These are phyloP conservation scores for Spathaspora sp. DNA, from an alignment of 805 yeast genomes.

Conservation along the genomic window DNA sequence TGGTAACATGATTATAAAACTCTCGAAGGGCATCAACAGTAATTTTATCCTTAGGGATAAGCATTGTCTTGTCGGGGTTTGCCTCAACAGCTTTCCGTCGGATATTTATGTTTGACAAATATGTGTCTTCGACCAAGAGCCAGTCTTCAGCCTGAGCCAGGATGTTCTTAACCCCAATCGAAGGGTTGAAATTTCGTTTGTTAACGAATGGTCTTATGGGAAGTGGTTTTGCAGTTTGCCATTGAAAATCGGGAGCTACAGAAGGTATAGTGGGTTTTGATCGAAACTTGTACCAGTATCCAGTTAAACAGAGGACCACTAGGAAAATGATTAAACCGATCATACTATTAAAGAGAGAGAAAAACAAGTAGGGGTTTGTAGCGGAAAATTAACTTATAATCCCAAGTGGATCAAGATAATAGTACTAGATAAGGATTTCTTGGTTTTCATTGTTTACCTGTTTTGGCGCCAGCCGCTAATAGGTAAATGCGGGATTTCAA, in stretches of 20 bases:
- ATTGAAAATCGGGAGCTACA: slow-evolving; percentile 35
- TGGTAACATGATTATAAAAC: slow-evolving; percentile 41
- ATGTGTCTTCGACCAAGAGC: slow-evolving; percentile 61
- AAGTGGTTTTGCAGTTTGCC: slow-evolving; percentile 42
- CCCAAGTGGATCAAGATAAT: too few relatives aligned
- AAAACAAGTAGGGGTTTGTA: background rate
- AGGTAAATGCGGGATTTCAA: background rate
- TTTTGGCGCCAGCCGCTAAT: background rate
- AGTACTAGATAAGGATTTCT: background rate
- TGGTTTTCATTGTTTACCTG: background rate
- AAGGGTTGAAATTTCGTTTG: slow-evolving; percentile 31
- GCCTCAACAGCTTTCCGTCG: slow-evolving; percentile 30
- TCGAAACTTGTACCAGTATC: background rate
- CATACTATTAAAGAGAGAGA: background rate
- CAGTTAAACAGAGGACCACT: background rate
- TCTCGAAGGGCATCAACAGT: slow-evolving; percentile 42
- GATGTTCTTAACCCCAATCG: slow-evolving; percentile 31
- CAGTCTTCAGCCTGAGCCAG: slow-evolving; percentile 45
- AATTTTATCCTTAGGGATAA: slow-evolving; percentile 16
- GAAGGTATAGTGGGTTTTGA: slow-evolving; percentile 14
- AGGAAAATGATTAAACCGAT: background rate
- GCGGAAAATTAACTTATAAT: too few relatives aligned
- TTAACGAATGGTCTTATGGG: slow-evolving; percentile 36
- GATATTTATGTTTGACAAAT: slow-evolving; percentile 40
- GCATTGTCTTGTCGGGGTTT: slow-evolving; percentile 27